These are phyloP conservation scores for Mortierella antarctica DNA, from an alignment of 192 early-diverging fungal genomes.

Conservation along the genomic window DNA sequence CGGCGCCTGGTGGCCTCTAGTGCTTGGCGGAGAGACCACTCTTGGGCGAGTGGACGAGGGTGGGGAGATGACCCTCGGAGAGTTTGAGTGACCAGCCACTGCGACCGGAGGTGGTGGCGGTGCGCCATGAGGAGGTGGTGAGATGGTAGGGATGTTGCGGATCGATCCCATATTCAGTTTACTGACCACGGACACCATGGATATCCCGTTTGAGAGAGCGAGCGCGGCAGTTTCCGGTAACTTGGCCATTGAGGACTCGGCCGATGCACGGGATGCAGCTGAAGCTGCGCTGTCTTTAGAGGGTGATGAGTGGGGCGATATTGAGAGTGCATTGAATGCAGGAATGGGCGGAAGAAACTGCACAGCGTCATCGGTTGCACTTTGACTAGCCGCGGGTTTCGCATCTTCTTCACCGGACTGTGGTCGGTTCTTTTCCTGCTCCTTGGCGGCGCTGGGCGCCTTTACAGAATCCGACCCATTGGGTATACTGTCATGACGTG, in stretches of 20 bases:
- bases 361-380: not conserved
- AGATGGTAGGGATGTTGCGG: slow-evolving; percentile 46
- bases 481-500: slow-evolving; percentile 9
- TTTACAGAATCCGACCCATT: not conserved
- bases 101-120: slow-evolving; percentile 40
- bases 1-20: not conserved
- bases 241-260: slow-evolving; percentile 17
- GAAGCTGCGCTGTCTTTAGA: not conserved
- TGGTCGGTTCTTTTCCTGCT: not conserved
- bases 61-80: slow-evolving; percentile 41
- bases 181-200: slow-evolving; percentile 33
- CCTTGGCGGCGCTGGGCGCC: not conserved
- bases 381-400: not conserved
- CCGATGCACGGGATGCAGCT: not conserved
- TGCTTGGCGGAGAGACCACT: slow-evolving; percentile 13
- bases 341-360: slow-evolving; percentile 22
- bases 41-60: slow-evolving; percentile 7
- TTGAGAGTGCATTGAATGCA: slow-evolving; percentile 11
- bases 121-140: slow-evolving; percentile 39
- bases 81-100: slow-evolving; percentile 47
- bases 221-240: slow-evolving; percentile 33
- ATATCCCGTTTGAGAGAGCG: slow-evolving; percentile 12
- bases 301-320: slow-evolving; percentile 4
- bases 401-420: too few species aligned
- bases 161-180: slow-evolving; percentile 24